Percentiles rank a stretch among this genome's conserved stretches.
Conservation (phyloP, 306 rosid genomes). For the Vicia sativa region DNA sequence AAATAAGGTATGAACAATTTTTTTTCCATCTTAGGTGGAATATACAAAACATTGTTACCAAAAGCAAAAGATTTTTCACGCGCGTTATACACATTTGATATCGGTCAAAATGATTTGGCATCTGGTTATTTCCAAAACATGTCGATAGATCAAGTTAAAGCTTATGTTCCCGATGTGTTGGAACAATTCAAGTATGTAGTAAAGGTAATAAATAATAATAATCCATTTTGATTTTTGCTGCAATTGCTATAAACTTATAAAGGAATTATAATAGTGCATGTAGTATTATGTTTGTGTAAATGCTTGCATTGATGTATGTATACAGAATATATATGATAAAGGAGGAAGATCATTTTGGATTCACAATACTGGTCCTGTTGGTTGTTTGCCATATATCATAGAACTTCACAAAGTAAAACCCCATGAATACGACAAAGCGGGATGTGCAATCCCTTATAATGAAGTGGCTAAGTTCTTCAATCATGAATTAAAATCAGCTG, state of each 20-base stretch:
- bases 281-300: not conserved
- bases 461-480: slow-evolving; percentile 73
- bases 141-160: slow-evolving; percentile 54
- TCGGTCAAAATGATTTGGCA: slow-evolving; percentile 78
- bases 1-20: not conserved
- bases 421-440: slow-evolving; percentile 49
- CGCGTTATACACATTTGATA: slow-evolving; percentile 74
- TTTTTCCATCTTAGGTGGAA: slow-evolving; percentile 42
- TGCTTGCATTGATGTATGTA: slow-evolving; percentile 11
- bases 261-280: not conserved
- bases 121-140: slow-evolving; percentile 70
- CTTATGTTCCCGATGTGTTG: slow-evolving; percentile 58
- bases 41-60: slow-evolving; percentile 55
- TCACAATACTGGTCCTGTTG: slow-evolving; percentile 58
- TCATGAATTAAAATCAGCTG: slow-evolving; percentile 38
- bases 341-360: slow-evolving; percentile 64
- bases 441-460: slow-evolving; percentile 61
- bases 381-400: slow-evolving; percentile 55
- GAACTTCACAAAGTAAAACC: slow-evolving; percentile 36
- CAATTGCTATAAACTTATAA: not conserved
- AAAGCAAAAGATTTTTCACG: slow-evolving; percentile 50
- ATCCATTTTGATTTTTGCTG: slow-evolving; percentile 3
- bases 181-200: slow-evolving; percentile 43
- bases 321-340: slow-evolving; percentile 43
- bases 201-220: slow-evolving; percentile 43